These are phyloP conservation scores for Erodium texanum DNA, from an alignment of 441 rosid species.

Conservation along the genomic window DNA sequence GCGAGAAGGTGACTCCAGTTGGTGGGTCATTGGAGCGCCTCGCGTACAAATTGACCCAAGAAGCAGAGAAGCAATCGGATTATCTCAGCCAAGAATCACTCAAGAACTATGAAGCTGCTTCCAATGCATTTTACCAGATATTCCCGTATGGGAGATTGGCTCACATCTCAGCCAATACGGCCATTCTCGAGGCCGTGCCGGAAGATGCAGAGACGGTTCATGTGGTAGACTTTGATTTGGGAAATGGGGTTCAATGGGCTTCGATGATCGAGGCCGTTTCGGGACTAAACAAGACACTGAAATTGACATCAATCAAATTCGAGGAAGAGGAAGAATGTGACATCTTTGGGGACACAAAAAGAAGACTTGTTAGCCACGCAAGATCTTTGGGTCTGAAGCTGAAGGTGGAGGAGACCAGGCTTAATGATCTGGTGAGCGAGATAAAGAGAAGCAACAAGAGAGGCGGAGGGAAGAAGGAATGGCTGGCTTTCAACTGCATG, in stretches of 20 bases:
- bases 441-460: conserved; percentile 4
- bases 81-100: conserved; percentile 23
- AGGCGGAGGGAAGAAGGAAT: conserved; percentile 16
- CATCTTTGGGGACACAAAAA: conserved; percentile 19
- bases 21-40: conserved; percentile 39
- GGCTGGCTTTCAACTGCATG: conserved; percentile 34
- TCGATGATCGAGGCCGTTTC: conserved; percentile 23
- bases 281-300: conserved; percentile 13
- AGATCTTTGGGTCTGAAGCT: conserved; percentile 17
- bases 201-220: conserved; percentile 21
- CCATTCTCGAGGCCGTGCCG: conserved; percentile 28
- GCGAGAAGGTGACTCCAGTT: conserved; percentile 32
- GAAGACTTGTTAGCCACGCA: conserved; percentile 21
- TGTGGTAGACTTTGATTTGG: conserved; percentile 29
- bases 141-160: conserved; percentile 35
- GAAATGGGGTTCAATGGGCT: conserved; percentile 35
- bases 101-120: conserved; percentile 24
- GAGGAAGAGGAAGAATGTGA: conserved; percentile 10
- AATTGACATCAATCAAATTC: conserved; percentile 23
- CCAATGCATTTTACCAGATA: conserved; percentile 25
- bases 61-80: conserved; percentile 3
- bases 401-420: conserved; percentile 21
- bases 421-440: conserved; percentile 14
- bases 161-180: conserved; percentile 30
- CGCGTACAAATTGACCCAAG: conserved; percentile 23